phyloP scores from a whole-genome alignment of 1,284 basidiomycete genomes.

The Cutaneotrichosporon curvatum region DNA sequence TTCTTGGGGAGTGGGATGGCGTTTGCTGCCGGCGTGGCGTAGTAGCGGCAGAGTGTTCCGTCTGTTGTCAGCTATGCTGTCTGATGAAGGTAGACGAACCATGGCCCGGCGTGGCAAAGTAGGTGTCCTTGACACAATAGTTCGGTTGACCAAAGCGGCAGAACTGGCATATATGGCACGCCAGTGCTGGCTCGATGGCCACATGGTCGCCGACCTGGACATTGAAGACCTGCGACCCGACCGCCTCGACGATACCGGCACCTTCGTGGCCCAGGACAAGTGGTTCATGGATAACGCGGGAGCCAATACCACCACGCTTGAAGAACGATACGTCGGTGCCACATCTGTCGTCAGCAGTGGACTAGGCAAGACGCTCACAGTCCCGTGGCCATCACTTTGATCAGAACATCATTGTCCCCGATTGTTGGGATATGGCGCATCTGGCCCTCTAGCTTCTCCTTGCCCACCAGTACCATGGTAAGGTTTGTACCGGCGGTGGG shows the following conservation, averaged over 20 bases:
- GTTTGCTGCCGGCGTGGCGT: conserved; percentile 10
- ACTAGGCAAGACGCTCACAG: conserved; percentile 7
- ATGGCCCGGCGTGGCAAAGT: conserved; percentile 23
- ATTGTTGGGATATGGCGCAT: conserved; percentile 15
- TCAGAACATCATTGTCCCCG: conserved; percentile 16
- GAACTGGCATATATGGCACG: conserved; percentile 39
- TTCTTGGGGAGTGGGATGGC: conserved; percentile 12
- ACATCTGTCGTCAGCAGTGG: conserved; percentile 8
- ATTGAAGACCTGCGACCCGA: conserved; percentile 18
- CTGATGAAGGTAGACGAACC: background rate
- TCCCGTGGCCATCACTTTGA: conserved; percentile 25
- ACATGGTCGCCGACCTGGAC: conserved; percentile 38
- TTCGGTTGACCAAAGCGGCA: conserved; percentile 26
- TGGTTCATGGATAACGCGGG: conserved; percentile 33
- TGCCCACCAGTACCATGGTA: conserved; percentile 11
- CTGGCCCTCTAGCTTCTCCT: conserved; percentile 14
- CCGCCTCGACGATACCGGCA: conserved; percentile 32
- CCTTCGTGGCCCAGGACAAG: conserved; percentile 44
- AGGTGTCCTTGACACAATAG: conserved; percentile 15
- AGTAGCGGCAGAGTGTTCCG: conserved; percentile 25
- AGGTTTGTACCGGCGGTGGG: conserved; percentile 3
- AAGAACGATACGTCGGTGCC: conserved; percentile 22
- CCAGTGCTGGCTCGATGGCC: conserved; percentile 43
- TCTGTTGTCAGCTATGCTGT: conserved; percentile 3
- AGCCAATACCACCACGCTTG: conserved; percentile 31